Conservation (phyloP, 148 eudicot species). For the Polygonum aviculare region DNA sequence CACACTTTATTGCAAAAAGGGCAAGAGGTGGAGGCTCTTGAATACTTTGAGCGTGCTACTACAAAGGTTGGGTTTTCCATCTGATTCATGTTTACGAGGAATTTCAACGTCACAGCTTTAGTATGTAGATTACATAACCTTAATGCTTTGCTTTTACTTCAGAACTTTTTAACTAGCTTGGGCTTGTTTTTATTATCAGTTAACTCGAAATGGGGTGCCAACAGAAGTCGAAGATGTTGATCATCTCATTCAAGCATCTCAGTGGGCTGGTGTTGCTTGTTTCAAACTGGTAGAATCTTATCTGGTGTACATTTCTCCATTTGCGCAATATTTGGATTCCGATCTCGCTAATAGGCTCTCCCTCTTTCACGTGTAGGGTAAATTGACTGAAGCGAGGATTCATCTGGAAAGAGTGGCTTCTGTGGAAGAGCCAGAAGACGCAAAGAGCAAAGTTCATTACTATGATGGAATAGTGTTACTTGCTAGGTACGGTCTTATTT, state of each 20-base stretch:
- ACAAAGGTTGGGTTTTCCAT: constrained; percentile 40
- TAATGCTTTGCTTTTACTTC: not conserved
- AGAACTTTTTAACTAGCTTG: not conserved
- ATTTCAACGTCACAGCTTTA: too few relatives aligned
- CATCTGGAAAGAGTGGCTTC: constrained; percentile 68
- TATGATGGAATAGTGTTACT: constrained; percentile 60
- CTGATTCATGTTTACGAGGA: too few relatives aligned
- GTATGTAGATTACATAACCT: too few relatives aligned
- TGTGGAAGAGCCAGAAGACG: constrained; percentile 63
- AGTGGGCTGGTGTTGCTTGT: constrained; percentile 53
- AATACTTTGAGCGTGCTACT: constrained; percentile 52
- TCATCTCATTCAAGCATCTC: constrained; percentile 62
- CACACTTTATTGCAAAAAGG: constrained; percentile 37
- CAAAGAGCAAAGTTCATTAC: constrained; percentile 53
- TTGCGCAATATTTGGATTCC: not conserved
- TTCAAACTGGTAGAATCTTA: constrained; percentile 36
- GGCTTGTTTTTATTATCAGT: constrained; percentile 22
- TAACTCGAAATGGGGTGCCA: constrained; percentile 34
- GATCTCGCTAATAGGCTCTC: not conserved
- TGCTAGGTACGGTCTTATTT: constrained; percentile 39
- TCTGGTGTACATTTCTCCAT: not conserved
- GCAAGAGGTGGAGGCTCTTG: constrained; percentile 41
- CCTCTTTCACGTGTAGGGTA: constrained; percentile 36
- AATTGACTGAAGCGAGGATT: constrained; percentile 39
- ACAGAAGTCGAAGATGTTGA: constrained; percentile 47